Conservation (phyloP, 2,329 filamentous ascomycete genomes). For the Capronia epimyces region DNA sequence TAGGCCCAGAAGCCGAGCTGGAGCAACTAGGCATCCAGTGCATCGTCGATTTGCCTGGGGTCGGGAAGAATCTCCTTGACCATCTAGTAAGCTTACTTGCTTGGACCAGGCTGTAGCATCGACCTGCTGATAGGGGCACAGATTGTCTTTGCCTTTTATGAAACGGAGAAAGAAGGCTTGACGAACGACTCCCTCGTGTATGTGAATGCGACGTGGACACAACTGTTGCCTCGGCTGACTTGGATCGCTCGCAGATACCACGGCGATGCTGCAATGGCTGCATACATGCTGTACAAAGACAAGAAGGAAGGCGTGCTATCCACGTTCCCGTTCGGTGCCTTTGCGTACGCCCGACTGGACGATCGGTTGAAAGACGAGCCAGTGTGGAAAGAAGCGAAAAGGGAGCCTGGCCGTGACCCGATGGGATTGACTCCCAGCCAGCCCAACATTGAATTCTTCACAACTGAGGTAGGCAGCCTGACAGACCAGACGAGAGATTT, state of each 20-base stretch:
- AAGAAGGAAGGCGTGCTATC: constrained; percentile 55
- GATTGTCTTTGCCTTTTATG: constrained; percentile 58
- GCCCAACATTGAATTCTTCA: constrained; percentile 59
- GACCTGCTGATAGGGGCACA: constrained; percentile 26
- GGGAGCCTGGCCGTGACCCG: constrained; percentile 51
- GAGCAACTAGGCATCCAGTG: constrained; percentile 41
- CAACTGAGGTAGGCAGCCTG: constrained; percentile 51
- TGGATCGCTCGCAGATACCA: constrained; percentile 41
- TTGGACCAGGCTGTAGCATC: constrained; percentile 27
- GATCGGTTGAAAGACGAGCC: constrained; percentile 52
- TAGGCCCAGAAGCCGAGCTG: constrained; percentile 46
- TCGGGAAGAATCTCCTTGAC: constrained; percentile 51
- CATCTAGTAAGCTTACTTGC: constrained; percentile 41
- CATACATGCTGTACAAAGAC: constrained; percentile 53
- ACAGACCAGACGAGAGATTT: background rate
- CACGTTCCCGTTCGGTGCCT: constrained; percentile 58
- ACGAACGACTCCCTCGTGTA: constrained; percentile 53
- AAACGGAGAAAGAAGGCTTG: constrained; percentile 48
- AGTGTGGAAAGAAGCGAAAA: constrained; percentile 50
- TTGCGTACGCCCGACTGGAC: constrained; percentile 58
- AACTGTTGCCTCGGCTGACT: background rate
- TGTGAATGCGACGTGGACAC: background rate
- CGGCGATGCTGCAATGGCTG: constrained; percentile 46
- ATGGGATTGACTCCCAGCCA: constrained; percentile 56
- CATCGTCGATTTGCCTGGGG: constrained; percentile 45